A percentile compares a stretch with the other conserved stretches of the same genome.
Conservation (phyloP, 768 basidiomycete genomes). For the Tylopilus felleus region DNA sequence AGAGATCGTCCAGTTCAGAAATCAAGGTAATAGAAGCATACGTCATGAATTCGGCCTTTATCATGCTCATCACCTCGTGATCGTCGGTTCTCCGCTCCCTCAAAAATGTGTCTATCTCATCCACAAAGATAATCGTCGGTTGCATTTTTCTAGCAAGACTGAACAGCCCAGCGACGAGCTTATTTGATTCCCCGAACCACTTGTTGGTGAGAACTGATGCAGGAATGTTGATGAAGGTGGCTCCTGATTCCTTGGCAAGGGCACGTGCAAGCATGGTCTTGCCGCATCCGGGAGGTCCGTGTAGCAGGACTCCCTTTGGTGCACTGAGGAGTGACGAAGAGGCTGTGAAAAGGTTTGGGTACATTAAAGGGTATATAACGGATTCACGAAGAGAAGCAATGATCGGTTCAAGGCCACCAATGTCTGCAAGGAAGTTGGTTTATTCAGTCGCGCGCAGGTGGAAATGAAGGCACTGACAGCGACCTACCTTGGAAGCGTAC, state of each 20-base stretch:
- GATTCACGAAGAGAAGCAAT: slow-evolving; percentile 89
- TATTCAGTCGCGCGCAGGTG: not conserved
- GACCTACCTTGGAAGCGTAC: slow-evolving; percentile 67
- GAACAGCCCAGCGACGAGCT: slow-evolving; percentile 92
- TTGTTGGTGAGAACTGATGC: slow-evolving; percentile 73
- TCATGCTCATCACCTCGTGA: slow-evolving; percentile 98
- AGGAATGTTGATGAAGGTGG: slow-evolving; percentile 91
- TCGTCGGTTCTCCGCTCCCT: slow-evolving; percentile 84
- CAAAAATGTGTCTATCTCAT: slow-evolving; percentile 96
- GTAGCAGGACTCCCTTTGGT: slow-evolving; percentile 93
- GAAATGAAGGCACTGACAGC: not conserved
- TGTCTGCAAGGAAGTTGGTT: slow-evolving; percentile 44
- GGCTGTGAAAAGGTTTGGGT: slow-evolving; percentile 81
- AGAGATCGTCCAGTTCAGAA: not conserved
- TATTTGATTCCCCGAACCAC: slow-evolving; percentile 91
- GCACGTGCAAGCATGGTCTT: slow-evolving; percentile 99
- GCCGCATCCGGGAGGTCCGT: slow-evolving; percentile 96
- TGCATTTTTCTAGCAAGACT: slow-evolving; percentile 91
- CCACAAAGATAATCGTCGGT: slow-evolving; percentile 96
- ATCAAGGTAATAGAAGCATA: slow-evolving; percentile 35
- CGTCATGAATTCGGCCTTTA: slow-evolving; percentile 97
- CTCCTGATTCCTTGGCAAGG: slow-evolving; percentile 93
- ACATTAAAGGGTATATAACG: slow-evolving; percentile 91
- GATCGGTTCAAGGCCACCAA: slow-evolving; percentile 92
- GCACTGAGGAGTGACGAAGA: slow-evolving; percentile 82